Conservation (phyloP, 2,329 filamentous ascomycete genomes). For the Pyrenophora teres region DNA sequence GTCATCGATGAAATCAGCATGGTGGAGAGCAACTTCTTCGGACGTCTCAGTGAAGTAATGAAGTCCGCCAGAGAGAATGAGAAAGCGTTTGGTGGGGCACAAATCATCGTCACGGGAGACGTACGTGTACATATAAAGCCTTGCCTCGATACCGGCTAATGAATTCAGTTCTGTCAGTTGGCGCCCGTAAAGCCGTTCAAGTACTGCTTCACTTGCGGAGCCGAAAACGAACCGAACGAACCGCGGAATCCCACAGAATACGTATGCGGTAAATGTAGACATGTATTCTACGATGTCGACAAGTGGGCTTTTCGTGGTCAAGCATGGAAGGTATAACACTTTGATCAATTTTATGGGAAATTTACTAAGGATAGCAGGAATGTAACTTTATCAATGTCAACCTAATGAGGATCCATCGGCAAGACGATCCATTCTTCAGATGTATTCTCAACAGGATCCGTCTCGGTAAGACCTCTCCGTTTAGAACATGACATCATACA, state of each 20-base stretch:
- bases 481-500: no score
- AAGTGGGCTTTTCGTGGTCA: constrained; percentile 65
- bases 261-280: constrained; percentile 23
- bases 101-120: constrained; percentile 63
- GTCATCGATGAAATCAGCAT: constrained; percentile 71
- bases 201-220: constrained; percentile 57
- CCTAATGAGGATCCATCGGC: constrained; percentile 61
- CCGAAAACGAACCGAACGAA: constrained; percentile 19
- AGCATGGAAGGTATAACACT: constrained; percentile 52
- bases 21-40: constrained; percentile 61
- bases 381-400: constrained; percentile 60
- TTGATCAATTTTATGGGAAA: background rate
- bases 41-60: constrained; percentile 55
- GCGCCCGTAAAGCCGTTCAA: constrained; percentile 63
- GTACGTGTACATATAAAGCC: constrained; percentile 4
- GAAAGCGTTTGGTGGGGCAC: constrained; percentile 54
- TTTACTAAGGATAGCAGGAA: constrained; percentile 25
- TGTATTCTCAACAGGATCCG: constrained; percentile 61
- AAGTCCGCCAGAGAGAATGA: constrained; percentile 38
- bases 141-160: no score
- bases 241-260: no score
- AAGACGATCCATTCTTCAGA: constrained; percentile 60
- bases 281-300: constrained; percentile 53
- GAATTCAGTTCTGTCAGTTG: constrained; percentile 44
- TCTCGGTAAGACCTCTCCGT: constrained; percentile 45